Conservation (phyloP, 495 filamentous ascomycete genomes). For the Glutinoglossum americanum region DNA sequence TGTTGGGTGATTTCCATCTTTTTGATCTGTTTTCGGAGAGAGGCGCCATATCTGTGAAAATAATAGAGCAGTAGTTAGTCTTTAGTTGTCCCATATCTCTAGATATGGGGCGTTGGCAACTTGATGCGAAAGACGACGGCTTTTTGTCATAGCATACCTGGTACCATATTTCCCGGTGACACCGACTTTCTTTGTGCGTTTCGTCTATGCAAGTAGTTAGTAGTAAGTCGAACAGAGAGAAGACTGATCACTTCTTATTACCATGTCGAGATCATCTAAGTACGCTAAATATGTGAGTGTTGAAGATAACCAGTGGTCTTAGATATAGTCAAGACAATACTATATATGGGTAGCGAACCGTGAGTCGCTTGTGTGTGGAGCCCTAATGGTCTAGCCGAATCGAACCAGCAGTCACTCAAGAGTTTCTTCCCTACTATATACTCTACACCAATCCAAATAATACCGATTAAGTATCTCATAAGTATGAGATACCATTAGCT, state of each 20-base stretch:
- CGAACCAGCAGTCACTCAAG: background rate
- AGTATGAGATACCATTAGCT: too few relatives aligned
- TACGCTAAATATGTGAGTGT: background rate
- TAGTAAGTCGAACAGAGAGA: too few relatives aligned
- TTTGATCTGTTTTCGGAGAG: slow-evolving; percentile 99
- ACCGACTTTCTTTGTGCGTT: slow-evolving; percentile 35
- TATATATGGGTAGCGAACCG: background rate
- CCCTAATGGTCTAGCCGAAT: background rate
- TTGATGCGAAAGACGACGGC: slow-evolving; percentile 15
- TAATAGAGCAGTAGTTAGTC: slow-evolving; percentile 1
- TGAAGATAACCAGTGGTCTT: too few relatives aligned
- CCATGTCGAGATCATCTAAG: background rate
- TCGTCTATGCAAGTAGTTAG: background rate
- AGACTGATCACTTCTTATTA: background rate
- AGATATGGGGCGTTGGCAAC: background rate
- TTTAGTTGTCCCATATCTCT: background rate
- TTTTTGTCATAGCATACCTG: slow-evolving; percentile 26
- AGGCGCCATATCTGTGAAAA: slow-evolving; percentile 73
- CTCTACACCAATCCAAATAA: background rate
- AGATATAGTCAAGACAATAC: too few relatives aligned
- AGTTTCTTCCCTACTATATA: background rate
- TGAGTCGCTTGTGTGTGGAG: slow-evolving; percentile 1
- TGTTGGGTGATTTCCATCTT: slow-evolving; percentile 99
- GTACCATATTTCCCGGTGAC: slow-evolving; percentile 52
- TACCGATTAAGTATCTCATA: too few relatives aligned